Base-by-base conservation (phyloP, 768 basidiomycete genomes). In the Trametes villosa region DNA sequence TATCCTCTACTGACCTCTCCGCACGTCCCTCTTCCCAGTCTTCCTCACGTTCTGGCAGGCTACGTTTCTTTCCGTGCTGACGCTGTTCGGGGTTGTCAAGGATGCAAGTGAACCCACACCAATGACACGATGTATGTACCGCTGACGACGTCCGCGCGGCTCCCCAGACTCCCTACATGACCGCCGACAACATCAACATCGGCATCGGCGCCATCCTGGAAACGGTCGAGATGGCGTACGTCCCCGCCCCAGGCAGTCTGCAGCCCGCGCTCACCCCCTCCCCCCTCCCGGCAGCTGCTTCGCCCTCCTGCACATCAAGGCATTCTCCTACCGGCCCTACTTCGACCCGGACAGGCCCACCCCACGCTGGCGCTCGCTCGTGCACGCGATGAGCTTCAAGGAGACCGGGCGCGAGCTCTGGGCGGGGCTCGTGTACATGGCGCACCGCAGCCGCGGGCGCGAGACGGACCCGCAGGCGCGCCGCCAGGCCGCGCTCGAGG, bases 1-100 rank as follows among this genome's bases (percentile, higher is more conserved):
- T n/a, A n/a, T n/a, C n/a, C n/a, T n/a, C n/a, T n/a, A n/a, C n/a
- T n/a, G n/a, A n/a, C n/a, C n/a, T n/a, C n/a, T n/a, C n/a, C n/a
- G n/a, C n/a, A n/a, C n/a, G n/a, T n/a, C n/a, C n/a, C n/a, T n/a
- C n/a, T 8, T 56, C 1, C 17, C 53, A 71, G 87, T 90, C 0
- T 89, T 91, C 68, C 74, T 91, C 18, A 89, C 87, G 8, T 91
- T 91, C 70, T 92, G 89, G 89, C 89, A 91, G 71, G 81, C 85
- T 17, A 84, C 81, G 0, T 75, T 84, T 33, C 77, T 92, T 15
- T 81, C 83, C 4, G 59, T 84, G 17, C 78, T 91, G 13, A 79
- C 77, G 38, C 77, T 82, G 70, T 74, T 87, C 55, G 83, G 82
- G 0, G 75, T 88, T 5, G 80, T 91, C 57, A 88, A 88, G 72